A percentile compares a stretch with the other conserved stretches of the same genome.
Conservation (phyloP, 805 yeast genomes). For the Cyberlindnera suaveolens region DNA sequence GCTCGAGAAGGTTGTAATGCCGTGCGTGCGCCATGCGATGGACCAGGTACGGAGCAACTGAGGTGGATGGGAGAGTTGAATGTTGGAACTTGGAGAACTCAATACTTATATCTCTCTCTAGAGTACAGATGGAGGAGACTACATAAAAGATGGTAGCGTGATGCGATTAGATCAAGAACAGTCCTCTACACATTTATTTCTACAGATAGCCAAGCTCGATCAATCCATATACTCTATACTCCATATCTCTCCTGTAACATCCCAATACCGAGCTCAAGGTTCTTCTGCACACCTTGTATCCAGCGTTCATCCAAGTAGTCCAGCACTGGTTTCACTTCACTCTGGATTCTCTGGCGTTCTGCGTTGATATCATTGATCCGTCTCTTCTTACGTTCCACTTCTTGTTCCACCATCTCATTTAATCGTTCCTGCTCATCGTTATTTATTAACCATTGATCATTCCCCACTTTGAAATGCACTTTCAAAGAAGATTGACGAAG, state of each 20-base stretch:
- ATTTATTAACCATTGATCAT: conserved; percentile 32
- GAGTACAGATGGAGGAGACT: too few species aligned
- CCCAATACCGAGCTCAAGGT: conserved; percentile 33
- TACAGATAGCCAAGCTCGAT: too few species aligned
- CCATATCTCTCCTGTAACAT: conserved; percentile 17
- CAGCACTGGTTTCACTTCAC: conserved; percentile 36
- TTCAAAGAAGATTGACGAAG: conserved; percentile 33
- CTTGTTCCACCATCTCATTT: conserved; percentile 23
- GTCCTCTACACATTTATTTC: too few species aligned
- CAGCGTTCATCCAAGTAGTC: conserved; percentile 43
- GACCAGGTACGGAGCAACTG: too few species aligned
- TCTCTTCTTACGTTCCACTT: conserved; percentile 32
- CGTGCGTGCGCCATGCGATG: too few species aligned
- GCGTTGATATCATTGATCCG: conserved; percentile 37
- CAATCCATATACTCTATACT: too few species aligned
- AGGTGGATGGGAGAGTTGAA: too few species aligned
- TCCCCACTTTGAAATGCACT: conserved; percentile 28
- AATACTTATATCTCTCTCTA: too few species aligned
- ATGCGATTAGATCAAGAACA: too few species aligned
- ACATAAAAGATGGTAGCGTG: too few species aligned
- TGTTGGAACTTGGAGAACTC: too few species aligned
- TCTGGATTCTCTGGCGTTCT: conserved; percentile 38
- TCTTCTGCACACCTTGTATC: conserved; percentile 31
- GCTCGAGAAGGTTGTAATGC: too few species aligned
- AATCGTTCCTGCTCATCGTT: conserved; percentile 29